Percentiles rank a stretch among this genome's conserved stretches.
These are phyloP conservation scores for Argentina anserina DNA, from an alignment of 306 rosid genomes.

Conservation along the genomic window DNA sequence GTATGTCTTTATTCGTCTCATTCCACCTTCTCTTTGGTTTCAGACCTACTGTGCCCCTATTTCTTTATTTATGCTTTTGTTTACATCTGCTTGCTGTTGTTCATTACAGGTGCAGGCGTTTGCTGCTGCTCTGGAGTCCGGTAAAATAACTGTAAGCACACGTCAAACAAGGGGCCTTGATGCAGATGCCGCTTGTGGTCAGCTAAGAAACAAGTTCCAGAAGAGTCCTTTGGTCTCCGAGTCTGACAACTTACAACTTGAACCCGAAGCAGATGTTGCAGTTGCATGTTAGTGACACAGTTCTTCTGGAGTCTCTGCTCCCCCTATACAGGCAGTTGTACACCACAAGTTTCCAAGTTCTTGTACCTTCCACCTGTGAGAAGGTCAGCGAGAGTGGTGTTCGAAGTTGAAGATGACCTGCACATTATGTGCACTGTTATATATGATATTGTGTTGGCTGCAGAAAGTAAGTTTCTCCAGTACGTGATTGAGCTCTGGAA, in stretches of 20 bases:
- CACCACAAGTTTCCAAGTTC: constrained; percentile 17
- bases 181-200: constrained; percentile 99
- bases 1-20: constrained; percentile 38
- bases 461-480: not conserved
- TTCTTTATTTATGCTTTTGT: not conserved
- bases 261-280: constrained; percentile 51
- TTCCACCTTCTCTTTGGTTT: not conserved
- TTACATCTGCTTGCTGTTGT: not conserved
- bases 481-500: not conserved
- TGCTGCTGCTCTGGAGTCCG: constrained; percentile 65
- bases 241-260: constrained; percentile 34
- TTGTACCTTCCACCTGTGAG: constrained; percentile 5
- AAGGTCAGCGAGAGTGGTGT: constrained; percentile 23
- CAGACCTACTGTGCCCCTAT: not conserved
- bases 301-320: constrained; percentile 13
- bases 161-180: constrained; percentile 95
- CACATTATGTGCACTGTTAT: not conserved
- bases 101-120: constrained; percentile 66
- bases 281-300: constrained; percentile 43
- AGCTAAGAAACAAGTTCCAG: constrained; percentile 82
- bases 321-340: constrained; percentile 3
- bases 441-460: not conserved
- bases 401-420: not conserved
- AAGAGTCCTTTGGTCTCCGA: constrained; percentile 65
- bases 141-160: constrained; percentile 64